Evolutionary conservation across 306 rosid genomes (phyloP), one percentile per base, ranked within the genome.

Genomic region (Gastrolobium bilobum): DNA sequence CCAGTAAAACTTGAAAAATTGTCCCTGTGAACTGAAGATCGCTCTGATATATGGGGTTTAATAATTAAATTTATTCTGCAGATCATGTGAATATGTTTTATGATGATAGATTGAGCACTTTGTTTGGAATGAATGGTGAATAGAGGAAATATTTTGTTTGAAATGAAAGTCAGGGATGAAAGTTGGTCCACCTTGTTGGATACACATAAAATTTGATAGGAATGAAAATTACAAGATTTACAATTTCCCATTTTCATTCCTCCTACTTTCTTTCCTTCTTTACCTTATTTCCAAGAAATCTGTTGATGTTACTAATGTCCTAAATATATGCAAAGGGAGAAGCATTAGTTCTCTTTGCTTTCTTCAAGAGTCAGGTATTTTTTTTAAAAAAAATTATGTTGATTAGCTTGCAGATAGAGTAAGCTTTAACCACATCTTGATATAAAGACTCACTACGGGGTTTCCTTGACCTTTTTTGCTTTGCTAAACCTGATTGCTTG

Each of bases 111-210:
- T 54, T 3, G 57, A 79, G 4, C 70, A 35, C 40, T 57, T 78
- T 20, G 58, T 68, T 37, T 69, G 82, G 11, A 62, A 57, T 43
- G 68, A 34, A 52, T 69, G 71, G 35, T 59, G 47, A 54, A 30
- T 71, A 50, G 38, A 6, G 57, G 77, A 33, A 48, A 39, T 60
- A 40, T 13, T 70, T 79, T 70, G 72, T 79, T 79, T 79, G 56
- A 15, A 79, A 50, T 48, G 64, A 44, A 56, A 68, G 61, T 35
- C 2, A 73, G 68, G 8, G 60, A 10, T 57, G 10, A 44, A 68
- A 68, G 68, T 56, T 20, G 33, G 31, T 31, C 7, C 50, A 33
- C 34, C 60, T 48, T 51, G 26, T 48, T 56, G 59, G 10, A 68
- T 44, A 58, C 69, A 78, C 14, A 33, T 63, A 29, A 76, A 76